Conservation (phyloP, 805 yeast species). For the Candida arabinofermentans region DNA sequence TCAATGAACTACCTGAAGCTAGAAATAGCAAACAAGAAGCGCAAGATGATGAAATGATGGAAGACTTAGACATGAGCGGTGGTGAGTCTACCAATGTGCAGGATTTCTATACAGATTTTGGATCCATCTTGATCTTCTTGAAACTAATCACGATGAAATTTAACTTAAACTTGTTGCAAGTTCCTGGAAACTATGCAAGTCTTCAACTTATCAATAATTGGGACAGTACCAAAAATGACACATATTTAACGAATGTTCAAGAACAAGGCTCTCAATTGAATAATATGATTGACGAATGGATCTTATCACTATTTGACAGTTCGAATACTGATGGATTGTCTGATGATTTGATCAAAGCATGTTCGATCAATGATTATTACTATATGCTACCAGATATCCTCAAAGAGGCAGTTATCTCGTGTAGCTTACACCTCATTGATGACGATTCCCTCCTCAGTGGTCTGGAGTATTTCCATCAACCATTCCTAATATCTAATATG, state of each 20-base stretch:
- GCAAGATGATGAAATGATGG: constrained; percentile 21
- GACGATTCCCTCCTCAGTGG: constrained; percentile 66
- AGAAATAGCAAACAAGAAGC: constrained; percentile 11
- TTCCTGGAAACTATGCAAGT: constrained; percentile 2
- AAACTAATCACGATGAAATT: constrained; percentile 15
- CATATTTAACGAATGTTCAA: constrained; percentile 13
- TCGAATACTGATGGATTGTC: constrained; percentile 65
- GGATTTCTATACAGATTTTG: constrained; percentile 66
- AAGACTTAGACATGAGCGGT: constrained; percentile 34
- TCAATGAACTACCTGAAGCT: constrained; percentile 23
- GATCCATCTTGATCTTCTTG: constrained; percentile 51
- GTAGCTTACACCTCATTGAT: constrained; percentile 51
- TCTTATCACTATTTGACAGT: constrained; percentile 66
- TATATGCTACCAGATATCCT: constrained; percentile 69
- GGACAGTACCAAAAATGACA: constrained; percentile 10
- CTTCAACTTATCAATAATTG: constrained; percentile 10
- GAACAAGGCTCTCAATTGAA: constrained; percentile 22
- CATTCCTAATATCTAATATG: constrained; percentile 59
- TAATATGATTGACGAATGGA: constrained; percentile 61
- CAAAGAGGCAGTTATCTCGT: constrained; percentile 65
- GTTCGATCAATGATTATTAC: constrained; percentile 64
- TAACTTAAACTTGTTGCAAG: constrained; percentile 9
- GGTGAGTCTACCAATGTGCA: constrained; percentile 57
- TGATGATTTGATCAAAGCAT: constrained; percentile 70
- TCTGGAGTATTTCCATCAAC: constrained; percentile 81